phyloP scores from a whole-genome alignment of 345 rosid genomes.

The Fremontodendron californicum region DNA sequence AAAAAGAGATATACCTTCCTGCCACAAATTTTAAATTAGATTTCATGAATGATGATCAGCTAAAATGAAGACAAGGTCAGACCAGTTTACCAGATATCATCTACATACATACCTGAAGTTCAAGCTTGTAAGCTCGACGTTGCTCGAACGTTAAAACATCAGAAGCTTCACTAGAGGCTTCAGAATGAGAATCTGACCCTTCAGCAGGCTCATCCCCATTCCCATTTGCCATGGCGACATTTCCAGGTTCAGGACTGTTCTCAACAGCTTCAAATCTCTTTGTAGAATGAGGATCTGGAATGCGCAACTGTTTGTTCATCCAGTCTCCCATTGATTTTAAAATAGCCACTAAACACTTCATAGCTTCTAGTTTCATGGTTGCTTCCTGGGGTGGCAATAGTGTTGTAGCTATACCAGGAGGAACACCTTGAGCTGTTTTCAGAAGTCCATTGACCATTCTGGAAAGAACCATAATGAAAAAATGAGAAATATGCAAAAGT shows the following conservation, averaged over 20 bases:
- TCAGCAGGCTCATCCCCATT: constrained; percentile 72
- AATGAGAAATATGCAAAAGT: neutral
- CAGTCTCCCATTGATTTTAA: constrained; percentile 97
- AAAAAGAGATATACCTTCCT: constrained; percentile 99
- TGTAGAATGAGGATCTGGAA: constrained; percentile 77
- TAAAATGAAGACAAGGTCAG: constrained; percentile 10
- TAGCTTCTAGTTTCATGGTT: constrained; percentile 90
- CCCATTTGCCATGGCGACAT: constrained; percentile 62
- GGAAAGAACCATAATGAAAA: constrained; percentile 26
- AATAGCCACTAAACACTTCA: constrained; percentile 91
- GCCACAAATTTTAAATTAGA: constrained; percentile 56
- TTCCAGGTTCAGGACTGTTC: constrained; percentile 58
- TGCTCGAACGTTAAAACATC: constrained; percentile 89
- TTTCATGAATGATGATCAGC: constrained; percentile 17
- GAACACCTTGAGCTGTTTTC: constrained; percentile 98
- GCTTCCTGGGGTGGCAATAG: constrained; percentile 90
- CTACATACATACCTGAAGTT: constrained; percentile 68
- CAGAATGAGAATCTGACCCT: constrained; percentile 88
- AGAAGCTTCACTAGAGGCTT: constrained; percentile 73
- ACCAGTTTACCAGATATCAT: constrained; percentile 6
- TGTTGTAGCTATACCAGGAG: constrained; percentile 76
- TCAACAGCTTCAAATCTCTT: constrained; percentile 59
- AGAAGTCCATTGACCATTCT: constrained; percentile 99
- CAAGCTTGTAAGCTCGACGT: constrained; percentile 99
- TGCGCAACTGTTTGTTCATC: constrained; percentile 90